Conservation (phyloP, 2,329 filamentous ascomycete genomes). For the Pseudogymnoascus sp. region DNA sequence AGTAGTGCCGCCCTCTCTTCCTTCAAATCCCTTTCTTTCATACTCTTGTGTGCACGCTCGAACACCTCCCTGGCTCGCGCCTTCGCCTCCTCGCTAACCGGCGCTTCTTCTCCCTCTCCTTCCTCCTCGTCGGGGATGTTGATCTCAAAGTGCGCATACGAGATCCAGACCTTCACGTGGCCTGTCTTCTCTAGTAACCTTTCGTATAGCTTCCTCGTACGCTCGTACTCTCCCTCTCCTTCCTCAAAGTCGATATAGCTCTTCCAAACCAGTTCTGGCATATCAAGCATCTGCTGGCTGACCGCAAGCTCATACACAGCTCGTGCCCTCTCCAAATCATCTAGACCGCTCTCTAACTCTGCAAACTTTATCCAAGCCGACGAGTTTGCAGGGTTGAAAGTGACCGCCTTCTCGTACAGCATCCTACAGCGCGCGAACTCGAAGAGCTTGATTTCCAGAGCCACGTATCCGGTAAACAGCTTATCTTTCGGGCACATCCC, state of each 20-base stretch:
- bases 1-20: slow-evolving; percentile 89
- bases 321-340: slow-evolving; percentile 79
- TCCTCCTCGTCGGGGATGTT: slow-evolving; percentile 70
- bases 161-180: slow-evolving; percentile 98
- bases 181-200: slow-evolving; percentile 88
- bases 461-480: slow-evolving; percentile 87
- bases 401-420: slow-evolving; percentile 87
- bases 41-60: slow-evolving; percentile 72
- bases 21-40: slow-evolving; percentile 86
- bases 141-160: slow-evolving; percentile 97
- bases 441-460: slow-evolving; percentile 86
- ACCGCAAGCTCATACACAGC: slow-evolving; percentile 91
- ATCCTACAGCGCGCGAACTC: slow-evolving; percentile 89
- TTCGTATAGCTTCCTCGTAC: slow-evolving; percentile 77
- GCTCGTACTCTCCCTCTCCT: slow-evolving; percentile 84
- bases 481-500: slow-evolving; percentile 96
- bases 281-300: slow-evolving; percentile 75
- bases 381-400: slow-evolving; percentile 84
- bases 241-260: slow-evolving; percentile 98
- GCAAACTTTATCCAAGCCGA: slow-evolving; percentile 97
- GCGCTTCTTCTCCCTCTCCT: slow-evolving; percentile 50
- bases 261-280: slow-evolving; percentile 98
- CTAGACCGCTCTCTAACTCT: slow-evolving; percentile 82
- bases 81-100: slow-evolving; percentile 78
- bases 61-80: slow-evolving; percentile 75